Evolutionary conservation across 805 yeast species (phyloP).

Genomic region (Wickerhamomyces queroliae): DNA sequence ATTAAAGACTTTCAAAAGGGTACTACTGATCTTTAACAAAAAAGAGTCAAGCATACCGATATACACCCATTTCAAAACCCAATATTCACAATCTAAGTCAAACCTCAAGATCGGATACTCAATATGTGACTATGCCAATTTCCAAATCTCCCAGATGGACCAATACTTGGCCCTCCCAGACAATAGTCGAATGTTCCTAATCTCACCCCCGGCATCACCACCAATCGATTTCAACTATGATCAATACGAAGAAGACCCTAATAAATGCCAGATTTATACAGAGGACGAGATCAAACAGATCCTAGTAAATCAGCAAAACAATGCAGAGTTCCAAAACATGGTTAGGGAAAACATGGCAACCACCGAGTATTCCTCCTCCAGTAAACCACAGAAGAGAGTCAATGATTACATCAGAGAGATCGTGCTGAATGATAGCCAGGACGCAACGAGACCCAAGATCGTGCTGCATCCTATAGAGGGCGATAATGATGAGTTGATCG

Average conservation of each 20-base stretch:
- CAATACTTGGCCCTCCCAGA: constrained; percentile 28
- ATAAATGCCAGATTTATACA: constrained; percentile 21
- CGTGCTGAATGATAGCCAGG: constrained; percentile 15
- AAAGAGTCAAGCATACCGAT: constrained; percentile 6
- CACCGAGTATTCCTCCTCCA: constrained; percentile 8
- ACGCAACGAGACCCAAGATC: constrained; percentile 16
- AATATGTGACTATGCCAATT: constrained; percentile 8
- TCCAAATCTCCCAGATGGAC: constrained; percentile 5
- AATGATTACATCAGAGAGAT: constrained; percentile 14
- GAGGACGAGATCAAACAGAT: constrained; percentile 19
- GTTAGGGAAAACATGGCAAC: constrained; percentile 7
- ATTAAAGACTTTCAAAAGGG: constrained; percentile 19
- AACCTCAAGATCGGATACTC: constrained; percentile 16
- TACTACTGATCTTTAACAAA: constrained; percentile 20
- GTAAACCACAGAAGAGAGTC: constrained; percentile 3
- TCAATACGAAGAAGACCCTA: constrained; percentile 32
- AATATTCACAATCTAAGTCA: not conserved
- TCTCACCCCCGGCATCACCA: constrained; percentile 38
- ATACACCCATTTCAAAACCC: constrained; percentile 3
- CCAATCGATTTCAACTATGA: constrained; percentile 35
- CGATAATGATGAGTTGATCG: constrained; percentile 20
- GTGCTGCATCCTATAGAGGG: constrained; percentile 20
- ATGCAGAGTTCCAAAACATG: constrained; percentile 13
- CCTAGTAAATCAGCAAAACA: constrained; percentile 13
- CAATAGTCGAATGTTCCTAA: constrained; percentile 27